Evolutionary conservation across 2,329 filamentous ascomycete species (phyloP).

Genomic region (Xylariaceae sp.): DNA sequence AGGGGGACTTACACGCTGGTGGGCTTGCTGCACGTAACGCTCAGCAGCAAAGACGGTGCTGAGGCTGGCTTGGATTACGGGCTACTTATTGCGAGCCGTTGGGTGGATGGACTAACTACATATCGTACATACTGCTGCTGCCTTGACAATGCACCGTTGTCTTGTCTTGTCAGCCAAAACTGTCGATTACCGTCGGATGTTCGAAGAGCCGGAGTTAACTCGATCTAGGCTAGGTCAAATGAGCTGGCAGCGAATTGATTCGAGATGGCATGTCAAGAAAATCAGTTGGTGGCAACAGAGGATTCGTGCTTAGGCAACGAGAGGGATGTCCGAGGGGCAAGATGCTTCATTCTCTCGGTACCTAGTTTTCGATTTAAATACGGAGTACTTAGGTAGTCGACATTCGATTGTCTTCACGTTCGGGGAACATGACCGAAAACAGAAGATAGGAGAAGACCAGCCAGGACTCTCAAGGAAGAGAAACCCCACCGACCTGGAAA

Average conservation of each 20-base stretch:
- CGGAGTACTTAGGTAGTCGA: too few relatives aligned
- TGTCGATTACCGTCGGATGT: too few relatives aligned
- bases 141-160: too few relatives aligned
- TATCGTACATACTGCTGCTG: too few relatives aligned
- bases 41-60: not conserved
- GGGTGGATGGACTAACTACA: too few relatives aligned
- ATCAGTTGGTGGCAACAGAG: not conserved
- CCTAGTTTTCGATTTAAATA: too few relatives aligned
- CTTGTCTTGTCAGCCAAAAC: too few relatives aligned
- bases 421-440: not conserved
- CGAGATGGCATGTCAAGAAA: not conserved
- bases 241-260: not conserved
- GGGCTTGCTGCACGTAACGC: conserved; percentile 7
- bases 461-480: not conserved
- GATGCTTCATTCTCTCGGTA: not conserved
- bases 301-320: too few relatives aligned
- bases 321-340: not conserved
- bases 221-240: not conserved
- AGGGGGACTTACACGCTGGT: not conserved
- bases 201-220: not conserved
- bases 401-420: too few relatives aligned
- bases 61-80: not conserved
- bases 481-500: not conserved
- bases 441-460: not conserved
- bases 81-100: too few relatives aligned